These are phyloP conservation scores for Neofusicoccum ribis DNA, from an alignment of 2,329 filamentous ascomycete genomes.

Conservation along the genomic window DNA sequence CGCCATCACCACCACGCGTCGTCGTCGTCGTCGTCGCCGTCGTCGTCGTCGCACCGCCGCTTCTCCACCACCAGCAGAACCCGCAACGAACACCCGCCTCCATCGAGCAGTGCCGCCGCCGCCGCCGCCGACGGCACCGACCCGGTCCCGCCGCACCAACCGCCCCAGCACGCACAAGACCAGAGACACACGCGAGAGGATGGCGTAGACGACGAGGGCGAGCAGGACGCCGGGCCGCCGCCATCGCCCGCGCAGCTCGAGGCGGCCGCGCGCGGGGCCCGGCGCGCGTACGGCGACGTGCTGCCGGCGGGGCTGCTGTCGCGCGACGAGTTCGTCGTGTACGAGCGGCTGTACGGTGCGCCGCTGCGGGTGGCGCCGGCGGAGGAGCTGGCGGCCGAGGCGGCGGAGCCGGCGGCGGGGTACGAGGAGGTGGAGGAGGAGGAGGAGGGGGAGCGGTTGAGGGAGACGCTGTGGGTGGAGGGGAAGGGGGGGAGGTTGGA, in stretches of 20 bases:
- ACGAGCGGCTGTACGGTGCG: slow-evolving; percentile 77
- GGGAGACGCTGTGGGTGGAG: too few relatives aligned
- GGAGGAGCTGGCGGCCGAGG: slow-evolving; percentile 32
- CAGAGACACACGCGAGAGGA: neutral
- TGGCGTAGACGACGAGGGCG: neutral
- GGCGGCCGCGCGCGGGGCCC: slow-evolving; percentile 66
- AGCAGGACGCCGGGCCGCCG: neutral
- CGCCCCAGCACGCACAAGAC: neutral
- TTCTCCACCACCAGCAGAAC: neutral
- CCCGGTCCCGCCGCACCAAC: neutral
- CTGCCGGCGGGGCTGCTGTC: slow-evolving; percentile 71
- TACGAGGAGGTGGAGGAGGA: slow-evolving; percentile 30
- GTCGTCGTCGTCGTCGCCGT: neutral
- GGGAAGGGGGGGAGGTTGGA: too few relatives aligned
- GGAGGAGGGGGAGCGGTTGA: too few relatives aligned
- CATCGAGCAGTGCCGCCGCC: neutral
- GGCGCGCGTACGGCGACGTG: slow-evolving; percentile 73
- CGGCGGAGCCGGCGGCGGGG: too few relatives aligned
- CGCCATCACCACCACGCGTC: neutral
- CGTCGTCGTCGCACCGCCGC: neutral
- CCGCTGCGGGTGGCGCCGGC: slow-evolving; percentile 66
- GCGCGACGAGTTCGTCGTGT: slow-evolving; percentile 70
- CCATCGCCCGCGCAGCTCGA: slow-evolving; percentile 51
- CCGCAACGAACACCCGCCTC: neutral
- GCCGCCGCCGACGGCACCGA: neutral